Conservation (phyloP, 148 eudicot species). For the Persicaria maculosa region DNA sequence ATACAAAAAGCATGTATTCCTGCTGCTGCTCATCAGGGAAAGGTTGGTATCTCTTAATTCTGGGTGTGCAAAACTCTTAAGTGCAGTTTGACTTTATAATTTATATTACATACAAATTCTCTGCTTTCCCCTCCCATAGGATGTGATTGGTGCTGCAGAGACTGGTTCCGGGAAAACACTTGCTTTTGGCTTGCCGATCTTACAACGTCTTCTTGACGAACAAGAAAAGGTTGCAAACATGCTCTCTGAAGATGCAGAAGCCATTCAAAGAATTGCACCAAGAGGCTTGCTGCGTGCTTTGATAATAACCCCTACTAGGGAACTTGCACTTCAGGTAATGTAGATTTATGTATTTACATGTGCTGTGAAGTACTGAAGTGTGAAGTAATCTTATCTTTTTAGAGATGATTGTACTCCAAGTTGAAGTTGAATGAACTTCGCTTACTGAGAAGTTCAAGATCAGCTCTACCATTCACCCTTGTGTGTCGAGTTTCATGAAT, state of each 20-base stretch:
- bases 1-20: conserved; percentile 95
- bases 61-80: not conserved
- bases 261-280: conserved; percentile 50
- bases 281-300: conserved; percentile 62
- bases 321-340: conserved; percentile 93
- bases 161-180: conserved; percentile 98
- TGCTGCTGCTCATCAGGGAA: conserved; percentile 97
- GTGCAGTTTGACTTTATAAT: not conserved
- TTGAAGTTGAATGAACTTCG: not conserved
- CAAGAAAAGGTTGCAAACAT: conserved; percentile 60
- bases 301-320: conserved; percentile 87
- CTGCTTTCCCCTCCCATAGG: conserved; percentile 29
- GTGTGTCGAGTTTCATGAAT: not conserved
- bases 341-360: not conserved
- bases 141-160: conserved; percentile 97
- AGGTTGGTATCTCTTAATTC: conserved; percentile 34
- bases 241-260: conserved; percentile 39
- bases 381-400: not conserved
- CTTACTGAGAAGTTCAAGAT: not conserved
- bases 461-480: not conserved
- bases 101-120: not conserved
- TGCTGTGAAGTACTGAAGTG: not conserved
- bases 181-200: conserved; percentile 95
- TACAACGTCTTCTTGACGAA: conserved; percentile 92
- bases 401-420: not conserved